A percentile compares a stretch with the other conserved stretches of the same genome.
Evolutionary conservation across 441 rosid species (phyloP).

Genomic region (Adansonia rubrostipa): DNA sequence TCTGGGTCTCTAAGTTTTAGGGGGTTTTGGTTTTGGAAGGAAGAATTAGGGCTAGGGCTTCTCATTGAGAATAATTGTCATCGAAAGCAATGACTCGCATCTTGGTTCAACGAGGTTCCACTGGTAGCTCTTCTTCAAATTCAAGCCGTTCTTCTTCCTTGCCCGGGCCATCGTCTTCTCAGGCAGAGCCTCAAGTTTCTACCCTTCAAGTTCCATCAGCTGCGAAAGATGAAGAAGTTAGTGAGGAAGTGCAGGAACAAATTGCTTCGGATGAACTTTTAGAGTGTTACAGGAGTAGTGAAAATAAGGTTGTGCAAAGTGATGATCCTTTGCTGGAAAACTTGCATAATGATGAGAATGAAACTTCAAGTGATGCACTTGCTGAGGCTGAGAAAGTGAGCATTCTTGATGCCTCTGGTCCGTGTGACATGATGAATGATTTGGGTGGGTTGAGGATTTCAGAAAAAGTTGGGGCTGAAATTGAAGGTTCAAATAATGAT

Average conservation of each 20-base stretch:
- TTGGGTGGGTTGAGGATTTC: slow-evolving; percentile 45
- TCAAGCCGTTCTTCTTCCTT: slow-evolving; percentile 60
- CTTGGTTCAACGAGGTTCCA: slow-evolving; percentile 82
- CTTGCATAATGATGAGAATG: slow-evolving; percentile 37
- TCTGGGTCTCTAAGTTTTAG: slow-evolving; percentile 48
- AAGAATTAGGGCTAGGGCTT: slow-evolving; percentile 21
- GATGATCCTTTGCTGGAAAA: slow-evolving; percentile 49
- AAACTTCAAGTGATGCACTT: slow-evolving; percentile 45
- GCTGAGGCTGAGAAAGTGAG: slow-evolving; percentile 37
- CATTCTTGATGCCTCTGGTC: slow-evolving; percentile 40
- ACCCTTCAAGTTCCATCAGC: slow-evolving; percentile 43
- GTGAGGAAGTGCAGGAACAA: slow-evolving; percentile 59
- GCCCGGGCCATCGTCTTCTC: slow-evolving; percentile 56
- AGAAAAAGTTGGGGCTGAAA: slow-evolving; percentile 48
- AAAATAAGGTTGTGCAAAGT: slow-evolving; percentile 44
- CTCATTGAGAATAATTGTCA: slow-evolving; percentile 25
- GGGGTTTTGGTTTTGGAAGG: slow-evolving; percentile 25
- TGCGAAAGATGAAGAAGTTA: slow-evolving; percentile 61
- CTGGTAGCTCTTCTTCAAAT: slow-evolving; percentile 78
- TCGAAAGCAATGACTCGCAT: slow-evolving; percentile 77
- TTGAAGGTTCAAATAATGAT: slow-evolving; percentile 55
- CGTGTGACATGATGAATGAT: slow-evolving; percentile 41
- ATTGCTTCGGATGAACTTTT: slow-evolving; percentile 49
- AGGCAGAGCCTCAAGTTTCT: slow-evolving; percentile 55
- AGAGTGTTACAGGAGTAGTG: slow-evolving; percentile 51